phyloP scores from a whole-genome alignment of 768 basidiomycete species.

The Boletellus sp. region DNA sequence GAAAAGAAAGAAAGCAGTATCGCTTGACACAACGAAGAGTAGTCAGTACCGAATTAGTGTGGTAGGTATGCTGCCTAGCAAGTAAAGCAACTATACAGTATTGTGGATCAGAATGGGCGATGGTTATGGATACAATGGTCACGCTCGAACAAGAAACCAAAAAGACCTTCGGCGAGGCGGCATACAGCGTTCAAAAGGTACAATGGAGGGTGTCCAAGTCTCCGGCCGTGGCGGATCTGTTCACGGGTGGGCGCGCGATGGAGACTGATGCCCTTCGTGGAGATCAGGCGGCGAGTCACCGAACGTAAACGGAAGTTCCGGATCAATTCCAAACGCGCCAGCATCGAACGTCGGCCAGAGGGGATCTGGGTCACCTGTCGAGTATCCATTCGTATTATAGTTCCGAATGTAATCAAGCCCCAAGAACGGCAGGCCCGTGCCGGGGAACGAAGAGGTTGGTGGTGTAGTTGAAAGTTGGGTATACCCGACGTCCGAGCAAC shows the following conservation, averaged over 20 bases:
- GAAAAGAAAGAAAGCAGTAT: background rate
- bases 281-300: constrained; percentile 33
- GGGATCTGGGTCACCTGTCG: constrained; percentile 37
- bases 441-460: constrained; percentile 61
- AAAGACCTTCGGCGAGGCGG: background rate
- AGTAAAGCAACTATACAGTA: constrained; percentile 28
- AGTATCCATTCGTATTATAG: constrained; percentile 50
- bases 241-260: constrained; percentile 22
- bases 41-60: constrained; percentile 21
- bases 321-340: constrained; percentile 70
- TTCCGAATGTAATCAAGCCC: constrained; percentile 84
- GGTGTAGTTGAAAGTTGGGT: constrained; percentile 53
- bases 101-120: constrained; percentile 12
- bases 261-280: constrained; percentile 29
- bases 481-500: constrained; percentile 38
- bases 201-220: constrained; percentile 1
- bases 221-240: background rate
- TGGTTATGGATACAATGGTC: constrained; percentile 32
- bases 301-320: constrained; percentile 69
- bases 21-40: constrained; percentile 4
- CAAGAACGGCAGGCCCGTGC: constrained; percentile 75
- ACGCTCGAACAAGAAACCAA: constrained; percentile 4
- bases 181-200: constrained; percentile 17
- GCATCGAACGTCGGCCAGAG: constrained; percentile 65
- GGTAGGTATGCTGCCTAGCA: constrained; percentile 25